Conservation (phyloP, 306 rosid genomes). For the Rosa lucieae region DNA sequence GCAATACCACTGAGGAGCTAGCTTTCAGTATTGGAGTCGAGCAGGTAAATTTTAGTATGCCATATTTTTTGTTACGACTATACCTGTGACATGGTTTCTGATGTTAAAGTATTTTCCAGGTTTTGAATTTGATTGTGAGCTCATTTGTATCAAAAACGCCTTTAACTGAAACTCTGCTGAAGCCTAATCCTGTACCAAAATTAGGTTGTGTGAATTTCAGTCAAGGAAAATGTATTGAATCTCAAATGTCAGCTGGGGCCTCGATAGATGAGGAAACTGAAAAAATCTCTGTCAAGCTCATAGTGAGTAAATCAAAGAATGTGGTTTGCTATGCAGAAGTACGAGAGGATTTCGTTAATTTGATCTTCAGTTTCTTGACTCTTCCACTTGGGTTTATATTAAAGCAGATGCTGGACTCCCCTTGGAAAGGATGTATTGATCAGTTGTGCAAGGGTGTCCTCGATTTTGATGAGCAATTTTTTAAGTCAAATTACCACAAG, state of each 20-base stretch:
- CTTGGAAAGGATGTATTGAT: constrained; percentile 8
- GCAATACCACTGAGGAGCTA: no score
- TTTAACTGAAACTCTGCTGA: constrained; percentile 12
- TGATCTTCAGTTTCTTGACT: constrained; percentile 11
- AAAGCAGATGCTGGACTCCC: not conserved
- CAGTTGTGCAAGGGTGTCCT: not conserved
- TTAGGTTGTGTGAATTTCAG: not conserved
- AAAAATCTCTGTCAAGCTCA: not conserved
- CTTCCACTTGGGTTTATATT: constrained; percentile 8
- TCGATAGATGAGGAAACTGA: not conserved
- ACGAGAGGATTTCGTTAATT: constrained; percentile 1
- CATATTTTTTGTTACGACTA: no score
- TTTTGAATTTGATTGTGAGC: not conserved
- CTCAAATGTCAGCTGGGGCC: not conserved
- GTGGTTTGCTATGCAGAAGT: constrained; percentile 15
- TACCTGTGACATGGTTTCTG: not conserved
- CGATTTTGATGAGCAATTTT: not conserved
- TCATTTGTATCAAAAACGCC: constrained; percentile 5
- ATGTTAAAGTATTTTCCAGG: not conserved
- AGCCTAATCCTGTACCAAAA: not conserved
- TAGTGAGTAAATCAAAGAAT: constrained; percentile 7
- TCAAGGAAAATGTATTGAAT: not conserved
- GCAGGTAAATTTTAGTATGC: no score
- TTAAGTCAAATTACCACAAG: not conserved
- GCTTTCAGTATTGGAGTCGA: no score